A percentile compares a stretch with the other conserved stretches of the same genome.
phyloP scores from a whole-genome alignment of 495 filamentous ascomycete species.

The Amniculicola lignicola region DNA sequence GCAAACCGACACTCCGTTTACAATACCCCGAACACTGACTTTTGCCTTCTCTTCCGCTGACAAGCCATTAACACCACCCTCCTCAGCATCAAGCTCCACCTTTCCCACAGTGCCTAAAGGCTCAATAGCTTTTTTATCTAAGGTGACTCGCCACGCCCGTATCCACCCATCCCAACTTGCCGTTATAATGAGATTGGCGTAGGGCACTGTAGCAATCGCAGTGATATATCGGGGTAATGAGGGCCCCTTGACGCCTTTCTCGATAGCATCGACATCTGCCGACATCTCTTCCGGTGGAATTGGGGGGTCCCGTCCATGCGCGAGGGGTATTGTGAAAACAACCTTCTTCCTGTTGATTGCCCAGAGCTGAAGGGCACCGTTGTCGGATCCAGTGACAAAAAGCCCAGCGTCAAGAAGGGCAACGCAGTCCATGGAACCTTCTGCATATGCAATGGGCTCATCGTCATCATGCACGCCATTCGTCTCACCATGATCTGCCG shows the following conservation, averaged over 20 bases:
- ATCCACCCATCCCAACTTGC: conserved; percentile 93
- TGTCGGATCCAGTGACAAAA: conserved; percentile 92
- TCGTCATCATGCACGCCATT: conserved; percentile 12
- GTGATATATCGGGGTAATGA: conserved; percentile 79
- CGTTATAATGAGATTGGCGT: conserved; percentile 80
- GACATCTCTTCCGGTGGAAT: conserved; percentile 62
- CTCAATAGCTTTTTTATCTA: conserved; percentile 74
- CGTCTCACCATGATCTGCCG: conserved; percentile 12
- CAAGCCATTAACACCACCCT: not conserved
- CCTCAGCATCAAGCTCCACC: conserved; percentile 2
- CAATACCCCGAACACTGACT: conserved; percentile 62
- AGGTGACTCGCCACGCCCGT: conserved; percentile 76
- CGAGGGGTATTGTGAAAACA: conserved; percentile 70
- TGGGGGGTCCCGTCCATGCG: conserved; percentile 77
- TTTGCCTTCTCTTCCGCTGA: conserved; percentile 18
- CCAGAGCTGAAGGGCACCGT: conserved; percentile 84
- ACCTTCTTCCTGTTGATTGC: conserved; percentile 91
- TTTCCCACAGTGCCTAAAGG: conserved; percentile 62
- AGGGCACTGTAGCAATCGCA: conserved; percentile 77
- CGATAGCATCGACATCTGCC: conserved; percentile 60
- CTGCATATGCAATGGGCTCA: conserved; percentile 54
- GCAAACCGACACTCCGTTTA: conserved; percentile 83
- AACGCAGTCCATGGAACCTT: conserved; percentile 86
- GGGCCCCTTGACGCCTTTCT: conserved; percentile 48
- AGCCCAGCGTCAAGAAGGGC: conserved; percentile 84